Evolutionary conservation across 495 filamentous ascomycete genomes (phyloP).

Genomic region (Hypoxylon fragiforme): DNA sequence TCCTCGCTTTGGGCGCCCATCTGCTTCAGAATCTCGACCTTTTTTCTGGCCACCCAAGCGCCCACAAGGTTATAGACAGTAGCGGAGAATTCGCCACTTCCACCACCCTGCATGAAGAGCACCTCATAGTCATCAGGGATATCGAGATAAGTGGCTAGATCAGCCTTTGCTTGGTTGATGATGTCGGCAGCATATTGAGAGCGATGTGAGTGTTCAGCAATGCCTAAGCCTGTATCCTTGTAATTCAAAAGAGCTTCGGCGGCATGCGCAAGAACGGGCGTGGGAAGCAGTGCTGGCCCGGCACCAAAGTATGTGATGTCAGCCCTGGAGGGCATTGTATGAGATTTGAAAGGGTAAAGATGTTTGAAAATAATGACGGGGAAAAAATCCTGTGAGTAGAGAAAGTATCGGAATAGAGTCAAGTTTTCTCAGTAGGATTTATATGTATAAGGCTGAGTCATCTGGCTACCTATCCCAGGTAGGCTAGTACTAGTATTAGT

Average conservation of each 20-base stretch:
- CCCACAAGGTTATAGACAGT: slow-evolving; percentile 78
- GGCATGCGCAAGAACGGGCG: slow-evolving; percentile 71
- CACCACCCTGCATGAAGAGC: slow-evolving; percentile 81
- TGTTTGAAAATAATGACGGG: neutral
- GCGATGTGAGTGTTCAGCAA: slow-evolving; percentile 89
- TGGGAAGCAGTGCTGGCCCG: slow-evolving; percentile 82
- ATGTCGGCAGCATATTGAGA: slow-evolving; percentile 73
- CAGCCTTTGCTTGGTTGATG: slow-evolving; percentile 65
- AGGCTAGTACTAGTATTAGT: neutral
- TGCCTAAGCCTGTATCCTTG: slow-evolving; percentile 75
- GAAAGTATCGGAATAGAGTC: neutral
- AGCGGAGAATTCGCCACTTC: slow-evolving; percentile 80
- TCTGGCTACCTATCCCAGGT: neutral
- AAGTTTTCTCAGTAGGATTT: too few relatives aligned
- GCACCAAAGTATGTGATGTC: slow-evolving; percentile 82
- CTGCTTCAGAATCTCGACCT: slow-evolving; percentile 44
- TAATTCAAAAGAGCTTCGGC: slow-evolving; percentile 79
- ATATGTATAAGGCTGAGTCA: slow-evolving; percentile 26
- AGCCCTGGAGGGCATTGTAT: slow-evolving; percentile 57
- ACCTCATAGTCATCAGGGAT: slow-evolving; percentile 78
- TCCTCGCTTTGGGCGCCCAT: slow-evolving; percentile 46
- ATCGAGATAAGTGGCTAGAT: slow-evolving; percentile 69
- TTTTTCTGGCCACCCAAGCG: slow-evolving; percentile 74
- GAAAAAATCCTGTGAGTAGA: too few relatives aligned
- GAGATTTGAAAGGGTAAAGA: neutral